Evolutionary conservation across 2,329 filamentous ascomycete species (phyloP).

Genomic region (Sporothrix dimorphospora): DNA sequence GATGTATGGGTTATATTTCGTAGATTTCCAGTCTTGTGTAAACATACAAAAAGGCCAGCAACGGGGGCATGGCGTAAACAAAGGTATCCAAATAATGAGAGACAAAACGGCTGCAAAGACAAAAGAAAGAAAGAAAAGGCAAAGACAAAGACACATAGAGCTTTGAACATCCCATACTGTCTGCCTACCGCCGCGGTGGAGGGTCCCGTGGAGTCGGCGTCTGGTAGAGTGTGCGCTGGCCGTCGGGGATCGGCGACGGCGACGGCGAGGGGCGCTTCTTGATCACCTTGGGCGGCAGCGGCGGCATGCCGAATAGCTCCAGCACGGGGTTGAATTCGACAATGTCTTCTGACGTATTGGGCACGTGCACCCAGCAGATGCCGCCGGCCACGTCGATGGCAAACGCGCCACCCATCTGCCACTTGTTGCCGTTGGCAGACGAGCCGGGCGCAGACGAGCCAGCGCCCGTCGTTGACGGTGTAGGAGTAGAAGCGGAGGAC

Average conservation of each 20-base stretch:
- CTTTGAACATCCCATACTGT: neutral
- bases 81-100: neutral
- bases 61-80: neutral
- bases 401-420: constrained; percentile 70
- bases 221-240: constrained; percentile 25
- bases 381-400: constrained; percentile 58
- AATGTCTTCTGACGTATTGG: constrained; percentile 55
- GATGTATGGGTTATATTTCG: neutral
- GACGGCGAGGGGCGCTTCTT: constrained; percentile 8
- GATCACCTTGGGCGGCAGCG: constrained; percentile 23
- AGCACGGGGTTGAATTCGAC: constrained; percentile 50
- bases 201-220: neutral
- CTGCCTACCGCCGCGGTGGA: neutral
- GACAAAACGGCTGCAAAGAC: neutral
- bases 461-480: constrained; percentile 21
- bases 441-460: neutral
- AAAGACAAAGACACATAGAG: no score
- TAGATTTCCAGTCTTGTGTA: constrained; percentile 8
- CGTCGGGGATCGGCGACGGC: constrained; percentile 15
- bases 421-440: constrained; percentile 59
- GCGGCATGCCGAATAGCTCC: constrained; percentile 28
- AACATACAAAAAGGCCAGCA: neutral
- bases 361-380: constrained; percentile 56
- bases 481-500: neutral
- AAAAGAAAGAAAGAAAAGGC: neutral